phyloP scores from a whole-genome alignment of 1,284 basidiomycete genomes.

The Ganoderma sp. region DNA sequence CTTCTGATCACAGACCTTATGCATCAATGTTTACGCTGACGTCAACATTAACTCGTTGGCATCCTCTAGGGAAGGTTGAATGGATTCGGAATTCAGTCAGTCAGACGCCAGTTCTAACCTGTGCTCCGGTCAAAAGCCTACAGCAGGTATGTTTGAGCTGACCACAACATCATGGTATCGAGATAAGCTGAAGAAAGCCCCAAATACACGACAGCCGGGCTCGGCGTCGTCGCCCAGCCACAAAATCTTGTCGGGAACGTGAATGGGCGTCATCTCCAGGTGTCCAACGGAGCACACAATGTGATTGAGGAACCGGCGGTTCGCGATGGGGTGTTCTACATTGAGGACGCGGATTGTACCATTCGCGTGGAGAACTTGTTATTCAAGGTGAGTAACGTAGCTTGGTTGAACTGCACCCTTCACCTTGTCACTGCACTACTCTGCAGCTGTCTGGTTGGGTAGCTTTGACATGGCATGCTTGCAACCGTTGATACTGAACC shows the following conservation, averaged over 20 bases:
- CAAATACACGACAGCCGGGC: too few relatives aligned
- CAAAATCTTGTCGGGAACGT: neutral
- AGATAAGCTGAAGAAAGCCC: too few relatives aligned
- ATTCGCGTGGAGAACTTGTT: constrained; percentile 52
- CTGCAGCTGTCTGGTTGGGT: constrained; percentile 11
- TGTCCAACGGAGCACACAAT: neutral
- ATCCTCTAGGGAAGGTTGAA: too few relatives aligned
- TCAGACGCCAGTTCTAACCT: too few relatives aligned
- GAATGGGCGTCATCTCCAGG: neutral
- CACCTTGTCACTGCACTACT: neutral
- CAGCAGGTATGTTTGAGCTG: neutral
- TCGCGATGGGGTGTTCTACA: constrained; percentile 38
- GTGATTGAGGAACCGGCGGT: constrained; percentile 9
- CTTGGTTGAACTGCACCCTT: neutral
- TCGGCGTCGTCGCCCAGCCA: too few relatives aligned
- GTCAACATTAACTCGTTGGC: too few relatives aligned
- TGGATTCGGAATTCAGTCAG: too few relatives aligned
- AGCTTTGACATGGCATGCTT: constrained; percentile 2
- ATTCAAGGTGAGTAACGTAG: constrained; percentile 52
- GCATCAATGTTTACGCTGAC: neutral
- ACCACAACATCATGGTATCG: too few relatives aligned
- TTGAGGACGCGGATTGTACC: constrained; percentile 52
- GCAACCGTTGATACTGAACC: constrained; percentile 17
- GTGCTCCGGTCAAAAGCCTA: too few relatives aligned
- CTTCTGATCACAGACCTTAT: neutral